Evolutionary conservation across 495 filamentous ascomycete genomes (phyloP).

Genomic region (Aspergillus mulundensis): DNA sequence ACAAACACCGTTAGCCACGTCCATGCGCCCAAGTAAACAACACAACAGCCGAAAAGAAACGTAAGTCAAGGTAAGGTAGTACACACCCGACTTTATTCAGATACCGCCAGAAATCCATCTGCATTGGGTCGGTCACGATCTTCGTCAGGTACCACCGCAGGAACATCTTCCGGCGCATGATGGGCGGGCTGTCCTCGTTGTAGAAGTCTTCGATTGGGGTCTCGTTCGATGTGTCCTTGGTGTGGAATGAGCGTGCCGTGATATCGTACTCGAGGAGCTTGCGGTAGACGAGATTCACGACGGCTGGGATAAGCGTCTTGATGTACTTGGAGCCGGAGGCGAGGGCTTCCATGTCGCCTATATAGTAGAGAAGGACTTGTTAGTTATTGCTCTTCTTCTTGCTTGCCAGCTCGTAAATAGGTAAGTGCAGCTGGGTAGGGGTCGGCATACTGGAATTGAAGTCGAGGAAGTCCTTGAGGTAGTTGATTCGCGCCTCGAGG

Average conservation of each 20-base stretch:
- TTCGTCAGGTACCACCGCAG: constrained; percentile 65
- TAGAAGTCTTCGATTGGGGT: constrained; percentile 57
- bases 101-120: constrained; percentile 75
- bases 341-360: constrained; percentile 67
- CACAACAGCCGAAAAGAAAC: too few relatives aligned
- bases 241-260: constrained; percentile 66
- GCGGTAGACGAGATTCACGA: constrained; percentile 69
- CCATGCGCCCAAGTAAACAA: too few relatives aligned
- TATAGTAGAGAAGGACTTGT: not conserved
- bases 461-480: constrained; percentile 68
- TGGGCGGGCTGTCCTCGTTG: constrained; percentile 63
- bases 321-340: constrained; percentile 64
- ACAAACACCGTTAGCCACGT: constrained; percentile 1
- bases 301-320: constrained; percentile 64
- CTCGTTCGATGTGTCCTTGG: constrained; percentile 60
- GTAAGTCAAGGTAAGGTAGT: too few relatives aligned
- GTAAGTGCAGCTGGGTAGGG: not conserved
- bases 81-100: constrained; percentile 67
- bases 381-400: not conserved
- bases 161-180: constrained; percentile 73
- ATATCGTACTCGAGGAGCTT: constrained; percentile 73
- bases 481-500: constrained; percentile 62
- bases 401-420: not conserved
- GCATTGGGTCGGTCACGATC: constrained; percentile 64
- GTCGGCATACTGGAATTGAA: constrained; percentile 58